Evolutionary conservation across 2,329 filamentous ascomycete species (phyloP).

Genomic region (Rhinocladiella similis): DNA sequence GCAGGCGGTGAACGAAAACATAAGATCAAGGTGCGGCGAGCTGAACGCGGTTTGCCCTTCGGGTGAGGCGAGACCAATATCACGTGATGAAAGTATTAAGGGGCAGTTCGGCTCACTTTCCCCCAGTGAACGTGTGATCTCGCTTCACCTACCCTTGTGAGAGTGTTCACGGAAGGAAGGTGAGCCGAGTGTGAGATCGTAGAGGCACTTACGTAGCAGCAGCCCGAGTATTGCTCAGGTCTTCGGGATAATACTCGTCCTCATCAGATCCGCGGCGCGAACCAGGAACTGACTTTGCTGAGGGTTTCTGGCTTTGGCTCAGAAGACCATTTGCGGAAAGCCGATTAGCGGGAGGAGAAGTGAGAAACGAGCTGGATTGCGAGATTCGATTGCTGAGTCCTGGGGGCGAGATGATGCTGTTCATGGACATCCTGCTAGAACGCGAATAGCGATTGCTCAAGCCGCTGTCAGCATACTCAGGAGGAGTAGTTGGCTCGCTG

Average conservation of each 20-base stretch:
- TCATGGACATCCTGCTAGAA: slow-evolving; percentile 84
- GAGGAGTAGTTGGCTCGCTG: slow-evolving; percentile 93
- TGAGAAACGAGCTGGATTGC: slow-evolving; percentile 75
- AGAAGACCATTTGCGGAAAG: slow-evolving; percentile 48
- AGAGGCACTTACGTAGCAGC: slow-evolving; percentile 71
- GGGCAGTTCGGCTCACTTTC: neutral
- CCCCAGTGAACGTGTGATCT: neutral
- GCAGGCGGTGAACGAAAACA: neutral
- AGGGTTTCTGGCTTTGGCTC: slow-evolving; percentile 55
- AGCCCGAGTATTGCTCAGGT: slow-evolving; percentile 64
- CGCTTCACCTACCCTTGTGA: neutral
- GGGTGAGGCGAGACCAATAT: neutral
- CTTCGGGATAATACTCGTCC: slow-evolving; percentile 72
- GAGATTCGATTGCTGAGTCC: slow-evolving; percentile 71
- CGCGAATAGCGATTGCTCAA: slow-evolving; percentile 80
- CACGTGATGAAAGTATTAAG: neutral
- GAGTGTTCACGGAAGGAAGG: neutral
- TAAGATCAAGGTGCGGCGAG: slow-evolving; percentile 4
- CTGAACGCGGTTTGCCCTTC: neutral
- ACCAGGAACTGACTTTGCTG: slow-evolving; percentile 81
- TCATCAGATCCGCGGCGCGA: slow-evolving; percentile 89
- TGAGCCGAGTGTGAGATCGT: neutral
- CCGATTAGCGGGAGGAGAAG: slow-evolving; percentile 70
- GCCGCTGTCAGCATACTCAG: slow-evolving; percentile 81
- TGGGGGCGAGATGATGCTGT: slow-evolving; percentile 79